Evolutionary conservation across 1,284 basidiomycete genomes (phyloP).

Genomic region (Erythrobasidium hasegawianum): DNA sequence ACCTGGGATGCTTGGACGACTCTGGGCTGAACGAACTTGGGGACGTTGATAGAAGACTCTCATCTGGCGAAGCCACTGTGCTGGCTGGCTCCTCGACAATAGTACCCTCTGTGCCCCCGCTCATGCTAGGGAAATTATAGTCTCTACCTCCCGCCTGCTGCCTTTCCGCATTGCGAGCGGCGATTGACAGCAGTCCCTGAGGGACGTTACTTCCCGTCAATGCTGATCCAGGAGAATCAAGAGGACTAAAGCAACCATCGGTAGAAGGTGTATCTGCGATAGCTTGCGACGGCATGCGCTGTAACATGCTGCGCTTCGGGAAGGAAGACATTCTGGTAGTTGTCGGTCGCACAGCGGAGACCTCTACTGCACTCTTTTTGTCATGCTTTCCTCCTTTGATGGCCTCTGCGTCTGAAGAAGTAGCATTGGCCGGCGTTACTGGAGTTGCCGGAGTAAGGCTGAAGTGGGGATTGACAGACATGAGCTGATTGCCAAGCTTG

Average conservation of each 20-base stretch:
- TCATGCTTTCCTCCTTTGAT: no score
- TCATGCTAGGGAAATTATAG: not conserved
- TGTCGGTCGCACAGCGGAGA: not conserved
- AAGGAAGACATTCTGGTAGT: not conserved
- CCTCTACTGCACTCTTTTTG: no score
- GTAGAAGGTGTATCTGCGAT: conserved; percentile 1
- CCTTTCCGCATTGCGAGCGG: not conserved
- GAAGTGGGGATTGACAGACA: not conserved
- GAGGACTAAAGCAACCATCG: conserved; percentile 9
- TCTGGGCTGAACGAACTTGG: not conserved
- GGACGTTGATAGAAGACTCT: not conserved
- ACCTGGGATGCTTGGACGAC: not conserved
- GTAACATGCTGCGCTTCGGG: conserved; percentile 4
- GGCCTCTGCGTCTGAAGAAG: not conserved
- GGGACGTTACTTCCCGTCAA: not conserved
- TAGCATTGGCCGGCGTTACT: not conserved
- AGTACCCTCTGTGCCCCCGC: not conserved
- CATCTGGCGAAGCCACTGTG: not conserved
- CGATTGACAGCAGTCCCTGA: not conserved
- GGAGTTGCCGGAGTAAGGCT: not conserved
- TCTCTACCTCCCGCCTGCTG: not conserved
- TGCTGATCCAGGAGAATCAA: not conserved
- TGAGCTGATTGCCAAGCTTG: no score
- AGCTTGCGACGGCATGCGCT: conserved; percentile 9
- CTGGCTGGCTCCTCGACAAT: conserved; percentile 1